These are phyloP conservation scores for Allodekkera sacchari DNA, from an alignment of 805 yeast genomes.

Conservation along the genomic window DNA sequence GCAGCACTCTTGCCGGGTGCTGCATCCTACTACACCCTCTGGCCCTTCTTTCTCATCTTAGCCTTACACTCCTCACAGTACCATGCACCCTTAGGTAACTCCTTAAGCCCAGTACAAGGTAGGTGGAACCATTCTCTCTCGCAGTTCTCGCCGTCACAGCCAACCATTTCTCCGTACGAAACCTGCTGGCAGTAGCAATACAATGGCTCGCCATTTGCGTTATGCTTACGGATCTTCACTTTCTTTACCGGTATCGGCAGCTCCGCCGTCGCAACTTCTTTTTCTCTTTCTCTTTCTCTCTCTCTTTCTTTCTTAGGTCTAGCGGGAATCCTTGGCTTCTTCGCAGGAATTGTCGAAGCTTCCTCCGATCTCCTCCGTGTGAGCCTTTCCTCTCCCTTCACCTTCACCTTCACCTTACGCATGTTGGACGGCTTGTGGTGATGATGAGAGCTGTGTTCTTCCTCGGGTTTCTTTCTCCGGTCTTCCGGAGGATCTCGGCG, in stretches of 20 bases:
- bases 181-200: conserved; percentile 97
- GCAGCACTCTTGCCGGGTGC: too few species aligned
- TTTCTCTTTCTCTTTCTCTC: conserved; percentile 4
- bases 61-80: conserved; percentile 59
- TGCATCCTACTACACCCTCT: too few species aligned
- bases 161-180: conserved; percentile 98
- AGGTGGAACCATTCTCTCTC: conserved; percentile 93
- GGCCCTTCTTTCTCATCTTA: too few species aligned
- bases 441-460: conserved; percentile 1
- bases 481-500: background rate
- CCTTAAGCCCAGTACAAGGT: conserved; percentile 81
- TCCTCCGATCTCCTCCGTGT: too few species aligned
- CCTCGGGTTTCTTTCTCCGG: conserved; percentile 1
- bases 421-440: conserved; percentile 1
- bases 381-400: conserved; percentile 4
- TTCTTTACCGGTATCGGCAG: conserved; percentile 10
- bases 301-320: conserved; percentile 2
- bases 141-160: conserved; percentile 93
- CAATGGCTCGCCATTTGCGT: conserved; percentile 52
- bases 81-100: conserved; percentile 84
- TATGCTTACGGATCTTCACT: conserved; percentile 12
- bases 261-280: background rate
- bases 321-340: conserved; percentile 2
- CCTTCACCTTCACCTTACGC: conserved; percentile 2
- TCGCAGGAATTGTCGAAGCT: conserved; percentile 3